These are phyloP conservation scores for Sphaerobolus stellatus DNA, from an alignment of 1,284 basidiomycete genomes.

Conservation along the genomic window DNA sequence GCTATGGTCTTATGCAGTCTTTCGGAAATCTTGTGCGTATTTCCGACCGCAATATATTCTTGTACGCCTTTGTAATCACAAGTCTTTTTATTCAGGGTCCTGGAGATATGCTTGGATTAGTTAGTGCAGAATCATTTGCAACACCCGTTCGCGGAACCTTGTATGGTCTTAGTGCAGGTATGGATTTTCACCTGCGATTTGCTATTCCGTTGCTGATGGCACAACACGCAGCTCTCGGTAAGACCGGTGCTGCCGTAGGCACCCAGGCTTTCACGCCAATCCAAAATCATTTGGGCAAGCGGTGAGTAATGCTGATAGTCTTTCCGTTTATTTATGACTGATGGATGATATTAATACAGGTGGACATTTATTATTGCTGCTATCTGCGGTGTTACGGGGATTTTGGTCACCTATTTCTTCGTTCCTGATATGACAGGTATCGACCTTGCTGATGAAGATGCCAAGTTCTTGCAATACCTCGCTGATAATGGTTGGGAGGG, in stretches of 20 bases:
- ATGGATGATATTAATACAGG: slow-evolving; percentile 32
- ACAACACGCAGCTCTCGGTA: slow-evolving; percentile 60
- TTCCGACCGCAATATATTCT: too few species aligned
- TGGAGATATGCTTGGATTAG: slow-evolving; percentile 70
- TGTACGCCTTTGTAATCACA: neutral
- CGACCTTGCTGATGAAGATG: slow-evolving; percentile 69
- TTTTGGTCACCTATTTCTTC: slow-evolving; percentile 67
- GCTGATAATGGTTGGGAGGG: slow-evolving; percentile 66
- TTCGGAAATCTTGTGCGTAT: slow-evolving; percentile 59
- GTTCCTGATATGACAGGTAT: slow-evolving; percentile 68
- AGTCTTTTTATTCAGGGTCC: slow-evolving; percentile 49
- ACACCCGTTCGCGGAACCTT: slow-evolving; percentile 70
- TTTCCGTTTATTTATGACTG: neutral
- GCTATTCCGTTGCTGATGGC: neutral
- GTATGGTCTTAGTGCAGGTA: slow-evolving; percentile 58
- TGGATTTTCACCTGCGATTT: neutral
- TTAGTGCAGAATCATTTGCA: slow-evolving; percentile 66
- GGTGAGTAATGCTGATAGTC: slow-evolving; percentile 33
- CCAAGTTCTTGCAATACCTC: slow-evolving; percentile 60
- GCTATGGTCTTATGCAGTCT: slow-evolving; percentile 68
- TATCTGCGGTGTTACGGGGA: slow-evolving; percentile 62
- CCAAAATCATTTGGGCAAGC: slow-evolving; percentile 63
- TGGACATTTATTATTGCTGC: slow-evolving; percentile 74
- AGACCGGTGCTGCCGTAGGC: slow-evolving; percentile 74
- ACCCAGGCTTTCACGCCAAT: slow-evolving; percentile 79